Percentiles rank a stretch among this genome's conserved stretches.
These are phyloP conservation scores for Cladorrhinum samala DNA, from an alignment of 495 filamentous ascomycete species.

Conservation along the genomic window DNA sequence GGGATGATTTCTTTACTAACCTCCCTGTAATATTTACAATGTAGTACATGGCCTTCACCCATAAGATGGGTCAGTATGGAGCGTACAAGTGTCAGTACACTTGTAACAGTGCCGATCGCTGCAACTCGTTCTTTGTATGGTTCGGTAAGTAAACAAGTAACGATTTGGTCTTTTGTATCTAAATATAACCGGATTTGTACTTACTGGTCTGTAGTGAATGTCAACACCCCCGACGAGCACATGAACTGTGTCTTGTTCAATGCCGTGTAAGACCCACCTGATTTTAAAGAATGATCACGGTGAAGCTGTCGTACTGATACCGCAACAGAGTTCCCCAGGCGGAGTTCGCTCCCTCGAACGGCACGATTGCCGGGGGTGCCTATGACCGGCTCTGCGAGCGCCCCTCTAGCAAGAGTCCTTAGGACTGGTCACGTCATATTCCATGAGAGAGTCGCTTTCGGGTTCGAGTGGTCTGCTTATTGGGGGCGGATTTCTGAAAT, in stretches of 20 bases:
- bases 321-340: constrained; percentile 14
- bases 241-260: constrained; percentile 29
- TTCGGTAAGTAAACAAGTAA: constrained; percentile 20
- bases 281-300: no score
- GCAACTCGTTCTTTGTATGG: constrained; percentile 27
- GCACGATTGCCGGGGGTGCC: constrained; percentile 18
- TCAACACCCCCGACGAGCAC: constrained; percentile 15
- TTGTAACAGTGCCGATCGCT: constrained; percentile 24
- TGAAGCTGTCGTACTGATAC: not conserved
- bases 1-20: not conserved
- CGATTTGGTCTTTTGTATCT: no score
- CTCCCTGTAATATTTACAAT: not conserved
- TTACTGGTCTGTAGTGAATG: no score
- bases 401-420: not conserved
- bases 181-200: no score
- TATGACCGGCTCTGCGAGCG: constrained; percentile 21
- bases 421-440: not conserved
- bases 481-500: no score
- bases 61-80: constrained; percentile 18
- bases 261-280: constrained; percentile 23
- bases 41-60: constrained; percentile 17
- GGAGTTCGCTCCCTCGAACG: constrained; percentile 14
- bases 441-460: not conserved
- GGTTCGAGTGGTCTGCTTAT: not conserved
- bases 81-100: constrained; percentile 33